Evolutionary conservation across 306 rosid genomes (phyloP).

Genomic region (Fragaria ananassa): DNA sequence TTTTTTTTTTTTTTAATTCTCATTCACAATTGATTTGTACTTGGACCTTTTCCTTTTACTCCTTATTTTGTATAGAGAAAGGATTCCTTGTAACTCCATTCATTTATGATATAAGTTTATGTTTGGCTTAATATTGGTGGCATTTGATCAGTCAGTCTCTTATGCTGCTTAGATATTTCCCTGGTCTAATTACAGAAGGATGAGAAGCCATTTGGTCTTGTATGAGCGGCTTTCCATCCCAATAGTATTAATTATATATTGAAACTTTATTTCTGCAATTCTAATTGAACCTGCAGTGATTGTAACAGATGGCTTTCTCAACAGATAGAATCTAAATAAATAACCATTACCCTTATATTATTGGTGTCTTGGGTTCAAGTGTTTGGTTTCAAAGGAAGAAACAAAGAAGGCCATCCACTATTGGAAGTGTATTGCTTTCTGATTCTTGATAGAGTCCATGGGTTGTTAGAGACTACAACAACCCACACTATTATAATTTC

Average conservation of each 20-base stretch:
- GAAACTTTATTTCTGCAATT: background rate
- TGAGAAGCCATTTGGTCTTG: slow-evolving; percentile 4
- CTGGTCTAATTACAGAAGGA: background rate
- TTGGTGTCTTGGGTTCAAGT: slow-evolving; percentile 1
- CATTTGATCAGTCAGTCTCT: background rate
- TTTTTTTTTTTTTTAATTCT: background rate
- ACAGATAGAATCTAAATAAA: background rate
- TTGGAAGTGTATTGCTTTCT: background rate
- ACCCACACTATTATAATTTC: background rate
- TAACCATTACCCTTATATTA: background rate
- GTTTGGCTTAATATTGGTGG: background rate
- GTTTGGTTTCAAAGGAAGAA: slow-evolving; percentile 20
- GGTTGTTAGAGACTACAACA: background rate
- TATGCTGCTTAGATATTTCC: background rate
- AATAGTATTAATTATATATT: background rate
- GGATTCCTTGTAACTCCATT: background rate
- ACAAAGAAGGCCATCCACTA: slow-evolving; percentile 5
- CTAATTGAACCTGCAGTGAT: background rate
- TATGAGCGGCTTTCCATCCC: background rate
- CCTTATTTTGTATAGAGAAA: background rate
- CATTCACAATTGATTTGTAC: background rate
- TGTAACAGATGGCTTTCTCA: background rate
- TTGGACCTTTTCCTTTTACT: background rate
- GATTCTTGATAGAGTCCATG: slow-evolving; percentile 3
- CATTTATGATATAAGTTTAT: background rate